phyloP scores from a whole-genome alignment of 495 filamentous ascomycete species.

The Corynascus novoguineensis region DNA sequence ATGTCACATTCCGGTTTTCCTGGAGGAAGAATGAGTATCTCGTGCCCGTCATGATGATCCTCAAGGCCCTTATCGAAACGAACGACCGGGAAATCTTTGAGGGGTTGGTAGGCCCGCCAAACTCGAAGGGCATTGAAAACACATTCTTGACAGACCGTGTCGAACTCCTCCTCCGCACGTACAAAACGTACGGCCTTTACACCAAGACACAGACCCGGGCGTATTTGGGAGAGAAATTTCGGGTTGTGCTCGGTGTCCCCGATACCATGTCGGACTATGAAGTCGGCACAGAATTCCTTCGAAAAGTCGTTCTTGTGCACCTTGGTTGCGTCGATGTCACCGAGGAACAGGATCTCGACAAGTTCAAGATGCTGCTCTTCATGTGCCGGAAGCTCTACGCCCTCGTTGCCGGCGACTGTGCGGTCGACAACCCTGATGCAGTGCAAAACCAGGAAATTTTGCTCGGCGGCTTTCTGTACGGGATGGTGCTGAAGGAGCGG shows the following conservation, averaged over 20 bases:
- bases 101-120: slow-evolving; percentile 66
- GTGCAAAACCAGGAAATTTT: slow-evolving; percentile 92
- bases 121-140: slow-evolving; percentile 71
- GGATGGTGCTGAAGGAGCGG: slow-evolving; percentile 90
- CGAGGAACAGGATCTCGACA: slow-evolving; percentile 76
- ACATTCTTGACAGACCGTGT: slow-evolving; percentile 93
- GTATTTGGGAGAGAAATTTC: slow-evolving; percentile 84
- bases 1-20: slow-evolving; percentile 93
- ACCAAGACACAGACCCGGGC: slow-evolving; percentile 69
- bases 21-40: slow-evolving; percentile 97
- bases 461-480: slow-evolving; percentile 87
- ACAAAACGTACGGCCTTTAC: slow-evolving; percentile 81
- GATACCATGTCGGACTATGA: slow-evolving; percentile 79
- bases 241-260: slow-evolving; percentile 72
- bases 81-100: slow-evolving; percentile 97
- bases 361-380: slow-evolving; percentile 90
- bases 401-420: slow-evolving; percentile 84
- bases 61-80: slow-evolving; percentile 92
- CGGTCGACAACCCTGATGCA: slow-evolving; percentile 90
- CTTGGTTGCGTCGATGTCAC: slow-evolving; percentile 76
- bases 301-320: slow-evolving; percentile 85
- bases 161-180: slow-evolving; percentile 85
- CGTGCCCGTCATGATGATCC: slow-evolving; percentile 88
- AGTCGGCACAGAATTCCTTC: slow-evolving; percentile 80
- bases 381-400: slow-evolving; percentile 95